Evolutionary conservation across 305 asterid genomes (phyloP), one percentile per base, ranked within the genome.

Genomic region (Solanum hybrid): DNA sequence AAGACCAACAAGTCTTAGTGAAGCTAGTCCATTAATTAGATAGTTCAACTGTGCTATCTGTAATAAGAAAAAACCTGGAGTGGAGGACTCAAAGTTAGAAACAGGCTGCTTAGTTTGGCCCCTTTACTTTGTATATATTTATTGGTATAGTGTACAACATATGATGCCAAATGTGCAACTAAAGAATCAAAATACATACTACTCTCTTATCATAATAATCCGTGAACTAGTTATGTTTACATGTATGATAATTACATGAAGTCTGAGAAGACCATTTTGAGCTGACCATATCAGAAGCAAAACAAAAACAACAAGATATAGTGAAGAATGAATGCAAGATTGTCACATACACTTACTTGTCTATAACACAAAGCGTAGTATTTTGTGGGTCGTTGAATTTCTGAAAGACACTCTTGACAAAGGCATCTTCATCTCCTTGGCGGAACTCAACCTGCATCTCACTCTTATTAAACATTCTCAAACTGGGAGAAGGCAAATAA

Each of bases 391-490:
- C 96, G 91, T 90, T 89, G 88, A 94, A 78, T 19, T 77, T 96
- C 88, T 94, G 92, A 91, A 94, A 80, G 24, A 95, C 95, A 90
- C 91, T 90, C 91, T 94, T 95, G 77, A 94, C 91, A 89, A 97
- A 97, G 40, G 93, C 95, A 56, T 95, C 96, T 90, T 94, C 99
- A 72, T 94, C 93, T 60, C 94, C 99, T 90, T 95, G 96, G 7
- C 92, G 93, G 90, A 94, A 97, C 86, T 91, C 95, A 91, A 94
- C 97, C 94, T 95, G 98, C 86, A 92, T 72, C 13, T 90, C 93
- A 69, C 88, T 92, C 95, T 97, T 97, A 85, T 87, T 93, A 92
- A 95, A 90, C 84, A 96, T 56, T 87, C 92, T 95, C 95, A 97
- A 93, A 93, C 92, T 97, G 66, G 99, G 99, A 6, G 98, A 93